These are phyloP conservation scores for Pichia sp. DNA, from an alignment of 1,139 yeast species.

Conservation along the genomic window DNA sequence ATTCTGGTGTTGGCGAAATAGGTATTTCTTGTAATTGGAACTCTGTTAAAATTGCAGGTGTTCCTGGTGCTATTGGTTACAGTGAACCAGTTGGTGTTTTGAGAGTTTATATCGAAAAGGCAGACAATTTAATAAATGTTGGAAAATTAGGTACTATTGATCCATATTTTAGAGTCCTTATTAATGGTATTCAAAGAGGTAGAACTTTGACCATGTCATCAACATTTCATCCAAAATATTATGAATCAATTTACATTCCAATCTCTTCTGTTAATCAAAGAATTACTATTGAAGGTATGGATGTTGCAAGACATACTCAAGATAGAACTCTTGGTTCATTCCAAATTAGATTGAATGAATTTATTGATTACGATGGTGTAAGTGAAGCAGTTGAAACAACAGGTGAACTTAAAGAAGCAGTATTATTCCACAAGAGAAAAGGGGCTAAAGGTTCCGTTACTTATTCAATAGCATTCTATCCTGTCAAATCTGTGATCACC, in stretches of 20 bases:
- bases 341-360: constrained; percentile 58
- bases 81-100: constrained; percentile 91
- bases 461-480: constrained; percentile 75
- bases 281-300: constrained; percentile 85
- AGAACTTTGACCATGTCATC: constrained; percentile 70
- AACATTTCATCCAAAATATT: constrained; percentile 76
- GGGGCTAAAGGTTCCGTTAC: constrained; percentile 78
- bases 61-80: constrained; percentile 68
- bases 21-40: constrained; percentile 72
- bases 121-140: constrained; percentile 70
- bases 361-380: constrained; percentile 61
- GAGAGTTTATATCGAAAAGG: constrained; percentile 66
- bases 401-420: constrained; percentile 50
- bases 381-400: constrained; percentile 63
- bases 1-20: constrained; percentile 63
- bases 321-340: constrained; percentile 87
- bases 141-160: constrained; percentile 88
- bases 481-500: constrained; percentile 69
- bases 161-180: constrained; percentile 77
- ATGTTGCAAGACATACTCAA: constrained; percentile 64
- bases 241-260: constrained; percentile 75
- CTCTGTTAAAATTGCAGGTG: constrained; percentile 65
- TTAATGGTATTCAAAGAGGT: constrained; percentile 70
- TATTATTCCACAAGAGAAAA: constrained; percentile 57
- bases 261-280: constrained; percentile 77